Evolutionary conservation across 73 alveolate genomes (phyloP), one percentile per base, ranked within the genome.

Genomic region (Paramecium caudatum): DNA sequence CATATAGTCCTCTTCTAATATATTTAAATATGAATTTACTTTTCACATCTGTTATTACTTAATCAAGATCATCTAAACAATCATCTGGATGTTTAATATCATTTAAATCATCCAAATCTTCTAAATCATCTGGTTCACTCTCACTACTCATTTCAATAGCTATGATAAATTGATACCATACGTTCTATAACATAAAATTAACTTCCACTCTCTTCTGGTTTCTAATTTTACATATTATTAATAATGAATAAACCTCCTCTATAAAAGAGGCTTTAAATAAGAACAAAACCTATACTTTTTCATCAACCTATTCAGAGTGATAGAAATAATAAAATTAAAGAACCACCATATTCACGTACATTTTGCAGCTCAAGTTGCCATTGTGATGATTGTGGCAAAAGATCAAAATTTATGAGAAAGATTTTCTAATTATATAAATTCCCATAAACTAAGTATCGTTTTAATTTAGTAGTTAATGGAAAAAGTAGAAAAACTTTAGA

Each of bases 51-150:
- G 93, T 81, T 17, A 86, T 78, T 16, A 86, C 36, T 70, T 63
- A 39, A 63, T 86, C 93, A 15, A 86, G 55, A 65, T 86, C 93
- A 61, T 86, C 65, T 21, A 86, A 36, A 41, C 65, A 65, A 3
- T 86, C 93, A 37, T 63, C 90, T 15, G 36, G 90, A 21, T 47
- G 83, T 43, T 86, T 86, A 15, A 86, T 86, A 46, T 86, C 93
- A 41, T 86, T 81, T 33, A 86, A 55, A 34, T 86, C 93, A 16
- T 70, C 82, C 36, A 86, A 63, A 37, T 78, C 93, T 9, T 86
- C 93, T 46, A 86, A 41, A 5, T 86, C 93, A 39, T 86, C 93
- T 6, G 90, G 90, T 55, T 86, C 93, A 86, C 93, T 86, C 68
- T 86, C 93, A 63, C 93, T 86, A 33, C 85, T 27, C 37, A 86